A percentile compares a stretch with the other conserved stretches of the same genome.
These are phyloP conservation scores for Prunus persica DNA, from an alignment of 306 rosid genomes.

Conservation along the genomic window Prunus_persica_NCBIv2 NC_034016.1:14937501-14938000, in stretches of 20 bases:
- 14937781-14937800: no score
- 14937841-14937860: not conserved
- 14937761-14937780: not conserved
- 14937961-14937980: conserved; percentile 7
- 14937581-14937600: not conserved
- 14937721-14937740: no score
- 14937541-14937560: not conserved
- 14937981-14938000: conserved; percentile 74
- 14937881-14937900: not conserved
- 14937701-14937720: no score
- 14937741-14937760: not conserved
- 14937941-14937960: not conserved
- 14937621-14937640: no score
- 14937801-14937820: no score
- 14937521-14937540: not conserved
- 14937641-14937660: no score
- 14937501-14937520: no score
- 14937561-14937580: no score
- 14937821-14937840: no score
- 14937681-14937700: no score
- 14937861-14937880: not conserved
- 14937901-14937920: not conserved
- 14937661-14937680: no score
- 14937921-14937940: not conserved
- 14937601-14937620: no score